These are phyloP conservation scores for Grosmannia huntii DNA, from an alignment of 2,329 filamentous ascomycete genomes.

Conservation along the genomic window DNA sequence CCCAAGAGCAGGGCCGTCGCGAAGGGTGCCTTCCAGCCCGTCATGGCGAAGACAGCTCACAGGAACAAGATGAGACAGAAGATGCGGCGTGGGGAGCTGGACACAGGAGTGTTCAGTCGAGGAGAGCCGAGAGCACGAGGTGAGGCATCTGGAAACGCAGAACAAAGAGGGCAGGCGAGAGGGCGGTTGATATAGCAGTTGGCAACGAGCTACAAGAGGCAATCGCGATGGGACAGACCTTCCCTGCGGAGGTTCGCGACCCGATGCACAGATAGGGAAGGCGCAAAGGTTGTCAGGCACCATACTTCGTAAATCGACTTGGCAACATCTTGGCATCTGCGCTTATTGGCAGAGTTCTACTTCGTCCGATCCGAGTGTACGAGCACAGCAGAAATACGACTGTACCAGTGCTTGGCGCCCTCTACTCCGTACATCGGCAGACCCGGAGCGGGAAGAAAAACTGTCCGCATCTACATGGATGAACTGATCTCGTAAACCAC, in stretches of 20 bases:
- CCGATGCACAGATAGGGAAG: background rate
- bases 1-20: slow-evolving; percentile 9
- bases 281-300: background rate
- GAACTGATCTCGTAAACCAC: background rate
- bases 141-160: background rate
- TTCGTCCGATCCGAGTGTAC: background rate
- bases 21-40: slow-evolving; percentile 5
- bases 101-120: background rate
- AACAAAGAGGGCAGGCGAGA: background rate
- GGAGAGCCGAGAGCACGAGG: background rate
- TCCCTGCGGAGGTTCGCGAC: background rate
- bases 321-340: background rate
- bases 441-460: background rate
- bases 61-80: background rate
- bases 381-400: background rate
- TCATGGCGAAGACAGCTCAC: background rate
- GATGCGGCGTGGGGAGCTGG: background rate
- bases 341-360: background rate
- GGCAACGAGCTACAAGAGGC: background rate
- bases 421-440: background rate
- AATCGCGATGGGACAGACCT: background rate
- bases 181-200: background rate
- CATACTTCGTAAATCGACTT: background rate
- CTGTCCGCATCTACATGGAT: background rate
- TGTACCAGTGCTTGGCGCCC: background rate